Evolutionary conservation across 306 rosid genomes (phyloP).

Genomic region (Spatholobus suberectus): DNA sequence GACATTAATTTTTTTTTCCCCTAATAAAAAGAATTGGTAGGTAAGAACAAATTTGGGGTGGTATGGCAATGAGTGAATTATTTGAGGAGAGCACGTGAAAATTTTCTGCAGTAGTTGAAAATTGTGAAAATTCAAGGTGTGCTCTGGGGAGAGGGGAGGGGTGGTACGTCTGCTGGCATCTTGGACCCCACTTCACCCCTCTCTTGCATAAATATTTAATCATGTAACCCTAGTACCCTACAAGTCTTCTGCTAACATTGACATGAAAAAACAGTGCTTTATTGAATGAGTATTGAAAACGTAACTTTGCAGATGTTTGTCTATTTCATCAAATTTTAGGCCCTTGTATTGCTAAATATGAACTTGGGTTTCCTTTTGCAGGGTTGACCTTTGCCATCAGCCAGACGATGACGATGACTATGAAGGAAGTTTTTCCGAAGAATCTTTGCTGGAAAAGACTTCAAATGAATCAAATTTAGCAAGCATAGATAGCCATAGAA

Average conservation of each 20-base stretch:
- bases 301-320: slow-evolving; percentile 15
- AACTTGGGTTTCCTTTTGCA: slow-evolving; percentile 45
- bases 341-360: slow-evolving; percentile 27
- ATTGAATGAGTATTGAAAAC: slow-evolving; percentile 25
- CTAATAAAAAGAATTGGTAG: not conserved
- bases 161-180: not conserved
- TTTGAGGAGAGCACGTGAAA: slow-evolving; percentile 4
- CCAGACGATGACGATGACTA: slow-evolving; percentile 86
- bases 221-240: slow-evolving; percentile 3
- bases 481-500: slow-evolving; percentile 61
- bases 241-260: slow-evolving; percentile 20
- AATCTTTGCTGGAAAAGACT: slow-evolving; percentile 71
- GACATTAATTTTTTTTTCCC: not conserved
- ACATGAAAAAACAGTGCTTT: slow-evolving; percentile 15
- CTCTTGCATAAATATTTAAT: slow-evolving; percentile 12
- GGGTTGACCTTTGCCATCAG: slow-evolving; percentile 99
- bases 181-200: not conserved
- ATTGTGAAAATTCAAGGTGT: slow-evolving; percentile 27
- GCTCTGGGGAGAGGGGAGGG: not conserved
- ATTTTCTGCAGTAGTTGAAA: not conserved
- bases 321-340: slow-evolving; percentile 23
- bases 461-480: slow-evolving; percentile 49
- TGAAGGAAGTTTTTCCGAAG: slow-evolving; percentile 71
- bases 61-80: not conserved
- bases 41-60: not conserved